phyloP scores from a whole-genome alignment of 2,329 filamentous ascomycete genomes.

The Gaeumannomyces tritici region DNA sequence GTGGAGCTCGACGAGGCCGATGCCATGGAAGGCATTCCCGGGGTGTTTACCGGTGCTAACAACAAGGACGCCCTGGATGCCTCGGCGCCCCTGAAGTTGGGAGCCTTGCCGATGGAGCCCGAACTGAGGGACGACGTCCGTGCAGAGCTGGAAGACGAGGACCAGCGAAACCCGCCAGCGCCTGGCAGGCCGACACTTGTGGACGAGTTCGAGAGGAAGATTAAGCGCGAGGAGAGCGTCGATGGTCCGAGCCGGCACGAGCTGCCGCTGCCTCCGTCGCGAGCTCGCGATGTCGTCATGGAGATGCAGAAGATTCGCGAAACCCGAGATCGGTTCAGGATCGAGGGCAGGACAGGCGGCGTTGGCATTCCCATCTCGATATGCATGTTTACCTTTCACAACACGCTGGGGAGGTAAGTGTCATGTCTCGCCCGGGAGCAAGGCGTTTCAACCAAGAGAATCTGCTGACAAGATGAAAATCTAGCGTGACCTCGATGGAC shows the following conservation, averaged over 20 bases:
- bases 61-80: slow-evolving; percentile 52
- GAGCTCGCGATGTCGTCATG: slow-evolving; percentile 82
- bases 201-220: slow-evolving; percentile 79
- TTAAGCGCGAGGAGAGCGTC: slow-evolving; percentile 80
- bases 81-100: slow-evolving; percentile 57
- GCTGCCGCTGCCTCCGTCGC: slow-evolving; percentile 78
- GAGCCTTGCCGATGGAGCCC: slow-evolving; percentile 72
- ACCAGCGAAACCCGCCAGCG: slow-evolving; percentile 63
- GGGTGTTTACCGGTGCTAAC: slow-evolving; percentile 50
- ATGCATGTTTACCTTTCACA: slow-evolving; percentile 98
- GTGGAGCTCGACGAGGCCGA: slow-evolving; percentile 54
- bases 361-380: slow-evolving; percentile 76
- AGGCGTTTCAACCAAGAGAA: slow-evolving; percentile 3
- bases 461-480: slow-evolving; percentile 8
- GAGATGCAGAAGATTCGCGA: slow-evolving; percentile 93
- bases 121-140: slow-evolving; percentile 79
- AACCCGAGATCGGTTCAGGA: slow-evolving; percentile 82
- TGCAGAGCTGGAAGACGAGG: slow-evolving; percentile 77
- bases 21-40: slow-evolving; percentile 54
- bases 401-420: slow-evolving; percentile 76
- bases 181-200: slow-evolving; percentile 65
- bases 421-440: neutral
- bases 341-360: slow-evolving; percentile 75
- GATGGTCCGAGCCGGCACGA: slow-evolving; percentile 72
- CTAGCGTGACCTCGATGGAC: slow-evolving; percentile 80